Evolutionary conservation across 371 early-diverging fungal genomes (phyloP).

Genomic region (Lichtheimia hyalospora): DNA sequence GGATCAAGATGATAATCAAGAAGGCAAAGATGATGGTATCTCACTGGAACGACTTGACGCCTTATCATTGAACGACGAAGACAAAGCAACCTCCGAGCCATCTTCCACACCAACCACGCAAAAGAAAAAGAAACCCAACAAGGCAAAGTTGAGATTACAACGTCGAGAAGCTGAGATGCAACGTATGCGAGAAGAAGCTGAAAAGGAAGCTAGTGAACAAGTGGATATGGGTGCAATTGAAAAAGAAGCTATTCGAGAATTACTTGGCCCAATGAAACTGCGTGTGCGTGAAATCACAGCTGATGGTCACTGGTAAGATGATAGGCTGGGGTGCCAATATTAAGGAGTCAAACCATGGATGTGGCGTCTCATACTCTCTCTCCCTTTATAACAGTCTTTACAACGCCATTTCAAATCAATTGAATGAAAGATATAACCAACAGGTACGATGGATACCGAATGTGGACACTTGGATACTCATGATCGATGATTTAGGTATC

Average conservation of each 20-base stretch:
- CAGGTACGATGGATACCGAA: slow-evolving; percentile 19
- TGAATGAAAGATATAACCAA: slow-evolving; percentile 52
- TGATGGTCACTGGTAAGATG: slow-evolving; percentile 82
- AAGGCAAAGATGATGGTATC: slow-evolving; percentile 40
- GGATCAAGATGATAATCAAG: slow-evolving; percentile 5
- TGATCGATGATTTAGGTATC: slow-evolving; percentile 18
- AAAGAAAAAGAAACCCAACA: slow-evolving; percentile 61
- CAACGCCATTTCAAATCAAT: slow-evolving; percentile 86
- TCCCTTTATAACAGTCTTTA: slow-evolving; percentile 60
- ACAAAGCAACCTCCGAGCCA: not conserved
- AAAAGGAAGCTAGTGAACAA: slow-evolving; percentile 73
- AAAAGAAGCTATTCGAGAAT: slow-evolving; percentile 61
- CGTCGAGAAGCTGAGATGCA: slow-evolving; percentile 75
- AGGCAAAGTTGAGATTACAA: slow-evolving; percentile 68
- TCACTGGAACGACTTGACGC: slow-evolving; percentile 36
- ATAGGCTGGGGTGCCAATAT: not conserved
- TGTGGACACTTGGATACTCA: no score
- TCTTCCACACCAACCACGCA: not conserved
- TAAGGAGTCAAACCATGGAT: not conserved
- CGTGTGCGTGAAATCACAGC: slow-evolving; percentile 55
- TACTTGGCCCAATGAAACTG: slow-evolving; percentile 47
- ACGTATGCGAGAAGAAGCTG: slow-evolving; percentile 77
- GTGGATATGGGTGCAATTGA: slow-evolving; percentile 79
- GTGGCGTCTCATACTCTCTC: slow-evolving; percentile 3
- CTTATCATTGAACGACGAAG: slow-evolving; percentile 36